Evolutionary conservation across 345 rosid genomes (phyloP), one percentile per base, ranked within the genome.

Genomic region (Hibiscus trionum): DNA sequence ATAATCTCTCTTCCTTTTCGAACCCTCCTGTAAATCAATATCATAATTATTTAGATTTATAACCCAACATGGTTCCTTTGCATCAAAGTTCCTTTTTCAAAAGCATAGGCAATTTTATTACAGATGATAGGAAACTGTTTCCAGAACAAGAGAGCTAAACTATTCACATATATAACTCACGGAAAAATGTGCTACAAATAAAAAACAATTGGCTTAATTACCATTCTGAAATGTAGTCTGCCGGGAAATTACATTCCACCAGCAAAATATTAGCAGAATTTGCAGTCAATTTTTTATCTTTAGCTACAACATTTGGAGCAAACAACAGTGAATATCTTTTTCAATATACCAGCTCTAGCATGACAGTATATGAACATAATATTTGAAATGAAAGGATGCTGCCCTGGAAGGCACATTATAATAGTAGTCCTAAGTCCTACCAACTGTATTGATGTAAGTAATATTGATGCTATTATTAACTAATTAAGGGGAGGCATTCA

Each of bases 1-100:
- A 61, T 65, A 71, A 61, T 73, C 87, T 72, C 89, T 85, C 81
- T 90, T 90, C 73, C 98, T 78, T 70, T 95, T 95, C 72, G 82
- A 81, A 72, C 88, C 86, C 56, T 74, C 93, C 98, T 89, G 84
- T 49, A 70, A 52, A 59, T 72, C 49, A 55, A 57, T 29, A 58
- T 21, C 14, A 73, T 72, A 35, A 31, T 11, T 58, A 58, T 10
- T 27, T 3, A 44, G 60, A 19, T 56, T 69, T 10, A 69, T 16
- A 33, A 69, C 24, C 17, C 8, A 33, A 11, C 15, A 4, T 11
- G 7, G 27, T 21, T 44, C 70, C n/a, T 49, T 47, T 27, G 29
- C 46, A 49, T 16, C 58, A 1, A 29, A 50, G 19, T 14, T 42
- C 19, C 56, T 66, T 52, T 46, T 46, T 44, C 33, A 44, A 66